Conservation (phyloP, 1,139 yeast genomes). For the Taphrina flavorubra region DNA sequence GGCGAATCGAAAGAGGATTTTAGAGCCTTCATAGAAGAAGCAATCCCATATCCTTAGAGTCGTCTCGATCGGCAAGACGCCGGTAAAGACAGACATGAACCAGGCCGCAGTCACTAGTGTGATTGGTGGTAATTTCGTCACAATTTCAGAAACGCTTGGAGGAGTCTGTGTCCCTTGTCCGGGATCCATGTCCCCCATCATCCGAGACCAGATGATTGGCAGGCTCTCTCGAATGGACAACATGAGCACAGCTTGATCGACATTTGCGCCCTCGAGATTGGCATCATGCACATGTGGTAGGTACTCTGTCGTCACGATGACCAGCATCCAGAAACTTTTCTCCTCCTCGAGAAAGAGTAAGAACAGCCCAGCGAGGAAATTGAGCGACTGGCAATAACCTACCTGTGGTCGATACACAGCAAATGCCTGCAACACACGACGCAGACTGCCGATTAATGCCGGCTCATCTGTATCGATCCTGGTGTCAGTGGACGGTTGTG, state of each 20-base stretch:
- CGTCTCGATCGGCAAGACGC: slow-evolving; percentile 84
- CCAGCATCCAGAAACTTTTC: slow-evolving; percentile 81
- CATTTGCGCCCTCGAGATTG: slow-evolving; percentile 88
- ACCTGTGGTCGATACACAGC: slow-evolving; percentile 85
- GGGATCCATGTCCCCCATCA: slow-evolving; percentile 54
- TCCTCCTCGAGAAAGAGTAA: slow-evolving; percentile 87
- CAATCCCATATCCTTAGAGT: slow-evolving; percentile 93
- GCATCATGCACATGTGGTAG: slow-evolving; percentile 92
- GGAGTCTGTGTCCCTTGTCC: slow-evolving; percentile 2
- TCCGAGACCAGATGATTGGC: slow-evolving; percentile 75
- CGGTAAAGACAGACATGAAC: slow-evolving; percentile 96
- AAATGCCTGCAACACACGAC: slow-evolving; percentile 83
- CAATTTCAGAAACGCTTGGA: slow-evolving; percentile 60
- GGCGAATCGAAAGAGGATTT: slow-evolving; percentile 80
- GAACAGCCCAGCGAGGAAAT: slow-evolving; percentile 85
- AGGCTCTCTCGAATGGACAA: slow-evolving; percentile 80
- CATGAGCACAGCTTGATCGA: slow-evolving; percentile 94
- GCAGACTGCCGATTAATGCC: slow-evolving; percentile 68
- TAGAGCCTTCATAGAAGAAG: slow-evolving; percentile 88
- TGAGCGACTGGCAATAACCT: slow-evolving; percentile 94
- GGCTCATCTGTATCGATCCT: slow-evolving; percentile 50
- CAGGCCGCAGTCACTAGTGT: slow-evolving; percentile 94
- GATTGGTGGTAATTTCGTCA: slow-evolving; percentile 81
- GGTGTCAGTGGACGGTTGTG: slow-evolving; percentile 46
- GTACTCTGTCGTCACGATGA: slow-evolving; percentile 80